Base-by-base conservation (phyloP, 1,284 basidiomycete species). In the Sanghuangporus weigelae region DNA sequence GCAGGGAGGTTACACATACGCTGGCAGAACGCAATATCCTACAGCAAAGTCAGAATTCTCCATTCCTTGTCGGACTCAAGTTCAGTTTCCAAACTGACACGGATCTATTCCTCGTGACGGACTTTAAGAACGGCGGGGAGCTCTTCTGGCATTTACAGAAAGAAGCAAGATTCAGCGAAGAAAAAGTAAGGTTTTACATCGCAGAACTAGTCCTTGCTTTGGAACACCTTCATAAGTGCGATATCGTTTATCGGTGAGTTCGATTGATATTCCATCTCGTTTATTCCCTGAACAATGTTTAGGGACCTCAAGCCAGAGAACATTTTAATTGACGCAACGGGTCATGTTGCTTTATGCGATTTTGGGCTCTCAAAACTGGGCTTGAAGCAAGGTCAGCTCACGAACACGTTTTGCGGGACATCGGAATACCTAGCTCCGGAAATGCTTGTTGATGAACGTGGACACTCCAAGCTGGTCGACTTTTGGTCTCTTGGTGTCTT, bases 11-110 rank as follows among this genome's bases (percentile, higher is more conserved):
- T 48, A 95, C 95, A 7, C 97, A 99, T 75, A 99, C 96, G 14
- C 98, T 99, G 68, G 97, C 97, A 71, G 97, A 99, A 77, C 91
- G 97, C 76, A 98, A 98, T 81, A 99, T 99, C 72, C 84, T 99
- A 23, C 96, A 99, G 75, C 86, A 93, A 63, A 96, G 93, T 38
- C 79, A 96, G 56, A 94, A 97, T 69, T 96, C 90, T 38, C 97
- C 97, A 0, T 99, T 99, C 85, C 85, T 99, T 46, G 95, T 99
- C 65, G 97, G 97, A 14, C 84, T 99, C 73, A 99, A 99, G 77
- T 99, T 99, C 72, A 92, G 89, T 69, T 99, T 99, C 83, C 97
- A 99, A 77, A 97, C 95, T 4, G 95, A 97, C 69, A 83, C 89
- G 57, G 96, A 99, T 73, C 81, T 99, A 40, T 99, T 97, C 75